Base-by-base conservation (phyloP, 441 rosid species). In the Theobroma grandiflorum region DNA sequence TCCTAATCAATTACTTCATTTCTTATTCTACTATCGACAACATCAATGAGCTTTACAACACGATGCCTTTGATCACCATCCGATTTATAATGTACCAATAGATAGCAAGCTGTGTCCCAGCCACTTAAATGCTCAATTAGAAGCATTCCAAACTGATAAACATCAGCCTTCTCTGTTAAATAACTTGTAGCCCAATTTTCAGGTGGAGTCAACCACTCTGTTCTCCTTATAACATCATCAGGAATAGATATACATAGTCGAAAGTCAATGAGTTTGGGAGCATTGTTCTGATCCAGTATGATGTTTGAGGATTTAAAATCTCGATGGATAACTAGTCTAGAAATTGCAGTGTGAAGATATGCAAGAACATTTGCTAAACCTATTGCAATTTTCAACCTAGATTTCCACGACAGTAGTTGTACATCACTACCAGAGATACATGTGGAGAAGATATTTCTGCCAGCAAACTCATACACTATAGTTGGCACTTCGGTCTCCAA, bases 311-410 rank as follows among this genome's bases (percentile, higher is more conserved):
- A 20, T 1, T 14, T 57, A 57, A 58, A 57, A 62, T 58, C 77
- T 6, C 77, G 40, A 42, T 74, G 53, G 47, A 57, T 22, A 57
- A 74, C 22, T 20, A 50, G 77, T 57, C 66, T 74, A 40, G 52
- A 40, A 57, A 57, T 57, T 57, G 66, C 53, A 40, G 20, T 22
- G 52, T 40, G 77, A 9, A 83, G 78, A 80, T 86, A 81, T 0
- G 73, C 53, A 15, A 86, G 47, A 2, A 50, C 83, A 49, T 83
- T 83, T 14, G 86, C 84, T 42, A 80, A 69, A 33, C 70, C 86
- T 38, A 31, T 12, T n/a, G 62, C 82, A 26, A 81, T 69, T 59
- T 64, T 81, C 35, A 83, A 57, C 77, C 52, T 73, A 52, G 22
- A n/a, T 73, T 73, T 57, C 38, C 37, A 20, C 38, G 65, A 1